Evolutionary conservation across 163 green algal genomes (phyloP), one percentile per base, ranked within the genome.

Genomic region (Scenedesmus sp.): DNA sequence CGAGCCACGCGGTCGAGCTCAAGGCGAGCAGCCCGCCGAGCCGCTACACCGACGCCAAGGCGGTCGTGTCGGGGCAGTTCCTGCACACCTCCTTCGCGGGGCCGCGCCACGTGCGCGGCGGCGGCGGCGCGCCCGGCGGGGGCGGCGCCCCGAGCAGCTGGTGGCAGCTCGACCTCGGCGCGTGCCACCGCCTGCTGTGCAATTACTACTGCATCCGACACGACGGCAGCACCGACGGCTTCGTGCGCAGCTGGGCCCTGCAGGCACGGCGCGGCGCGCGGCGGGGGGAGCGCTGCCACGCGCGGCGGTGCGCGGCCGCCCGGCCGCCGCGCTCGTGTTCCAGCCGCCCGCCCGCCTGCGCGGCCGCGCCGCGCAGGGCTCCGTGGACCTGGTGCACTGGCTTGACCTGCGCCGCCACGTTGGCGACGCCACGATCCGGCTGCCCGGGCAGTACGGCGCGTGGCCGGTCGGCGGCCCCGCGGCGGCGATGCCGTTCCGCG

Each of bases 181-280:
- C 86, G 1, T 20, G 57, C 18, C 88, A 94, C 84, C 70, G 57
- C 14, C 89, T 98, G n/a, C 70, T 87, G 36, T 89, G 86, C 84
- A 97, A 94, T 63, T 93, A 93, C 83, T 97, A 97, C 90, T 94
- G 88, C 3, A 78, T 98, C 56, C 86, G 93, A 0, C 88, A 95
- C 44, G 94, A 98, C 78, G 90, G 82, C 39, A 94, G 88, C 4
- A 47, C 64, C 18, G 92, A 95, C 33, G 70, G 70, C 71, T 97
- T 89, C 65, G 81, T 87, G 28, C 85, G 94, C 26, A 86, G 70
- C 81, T 98, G 94, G 94, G 74, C 80, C 36, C 84, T 97, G 87
- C 90, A 96, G 87, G 91, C 89, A 42, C 11, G 75, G n/a, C n/a
- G n/a, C n/a, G n/a, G n/a, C n/a, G n/a, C n/a, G n/a, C n/a, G n/a